A percentile compares a stretch with the other conserved stretches of the same genome.
Conservation (phyloP, 352 stramenopile genomes). For the Globisporangium nunn region DNA sequence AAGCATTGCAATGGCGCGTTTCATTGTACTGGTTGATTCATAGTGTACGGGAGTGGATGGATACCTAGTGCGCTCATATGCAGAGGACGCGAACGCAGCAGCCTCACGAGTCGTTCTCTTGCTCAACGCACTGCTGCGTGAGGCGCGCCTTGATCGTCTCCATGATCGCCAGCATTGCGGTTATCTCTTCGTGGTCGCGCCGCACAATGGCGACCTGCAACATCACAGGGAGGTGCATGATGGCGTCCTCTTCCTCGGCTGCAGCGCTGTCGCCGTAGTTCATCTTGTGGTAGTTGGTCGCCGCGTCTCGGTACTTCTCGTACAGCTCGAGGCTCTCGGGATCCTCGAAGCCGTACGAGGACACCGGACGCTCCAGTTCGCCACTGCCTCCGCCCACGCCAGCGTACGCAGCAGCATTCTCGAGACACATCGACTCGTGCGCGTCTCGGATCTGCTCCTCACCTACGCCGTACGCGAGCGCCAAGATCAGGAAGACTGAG, state of each 20-base stretch:
- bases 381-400: slow-evolving; percentile 68
- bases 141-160: slow-evolving; percentile 68
- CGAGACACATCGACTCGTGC: slow-evolving; percentile 75
- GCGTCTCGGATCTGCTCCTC: slow-evolving; percentile 78
- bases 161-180: slow-evolving; percentile 70
- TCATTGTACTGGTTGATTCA: background rate
- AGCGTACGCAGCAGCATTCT: slow-evolving; percentile 66
- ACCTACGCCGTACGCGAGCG: slow-evolving; percentile 61
- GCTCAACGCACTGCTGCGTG: slow-evolving; percentile 38
- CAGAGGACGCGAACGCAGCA: too few species aligned
- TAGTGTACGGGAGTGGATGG: background rate
- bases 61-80: background rate
- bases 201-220: slow-evolving; percentile 71
- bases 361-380: slow-evolving; percentile 36
- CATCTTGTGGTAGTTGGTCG: slow-evolving; percentile 80
- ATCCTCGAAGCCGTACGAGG: slow-evolving; percentile 71
- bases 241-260: slow-evolving; percentile 82
- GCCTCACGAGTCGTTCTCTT: slow-evolving; percentile 39
- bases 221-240: slow-evolving; percentile 88
- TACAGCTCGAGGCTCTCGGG: slow-evolving; percentile 72
- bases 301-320: slow-evolving; percentile 79
- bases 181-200: slow-evolving; percentile 58
- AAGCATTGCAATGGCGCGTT: background rate
- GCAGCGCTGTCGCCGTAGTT: slow-evolving; percentile 74
- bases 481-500: slow-evolving; percentile 81